These are phyloP conservation scores for Elsinoe arachidis DNA, from an alignment of 2,329 filamentous ascomycete genomes.

Conservation along the genomic window DNA sequence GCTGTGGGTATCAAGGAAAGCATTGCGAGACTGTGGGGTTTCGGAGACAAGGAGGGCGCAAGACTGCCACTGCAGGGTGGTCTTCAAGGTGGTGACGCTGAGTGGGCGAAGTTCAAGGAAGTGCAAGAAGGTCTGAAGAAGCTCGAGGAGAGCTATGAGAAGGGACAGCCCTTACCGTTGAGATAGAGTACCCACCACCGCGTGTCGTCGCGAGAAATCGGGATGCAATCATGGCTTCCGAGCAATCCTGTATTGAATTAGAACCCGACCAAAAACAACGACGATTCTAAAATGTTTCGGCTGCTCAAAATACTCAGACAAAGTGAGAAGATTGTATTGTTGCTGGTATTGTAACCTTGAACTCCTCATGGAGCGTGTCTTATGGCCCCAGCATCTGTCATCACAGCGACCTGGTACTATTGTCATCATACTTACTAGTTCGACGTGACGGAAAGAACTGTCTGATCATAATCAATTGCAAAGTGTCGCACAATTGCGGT, in stretches of 20 bases:
- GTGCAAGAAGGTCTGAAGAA: conserved; percentile 37
- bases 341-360: conserved; percentile 17
- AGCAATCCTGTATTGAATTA: neutral
- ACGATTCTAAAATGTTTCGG: neutral
- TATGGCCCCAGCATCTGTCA: conserved; percentile 19
- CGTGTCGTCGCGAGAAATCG: neutral
- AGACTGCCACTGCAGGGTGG: conserved; percentile 51
- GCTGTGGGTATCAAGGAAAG: conserved; percentile 60
- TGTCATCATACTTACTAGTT: neutral
- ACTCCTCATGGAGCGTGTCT: conserved; percentile 14
- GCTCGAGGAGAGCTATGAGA: conserved; percentile 31
- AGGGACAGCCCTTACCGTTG: conserved; percentile 1
- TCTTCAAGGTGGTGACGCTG: conserved; percentile 47
- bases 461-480: neutral
- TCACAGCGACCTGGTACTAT: conserved; percentile 6
- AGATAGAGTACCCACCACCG: conserved; percentile 11
- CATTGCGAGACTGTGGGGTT: conserved; percentile 48
- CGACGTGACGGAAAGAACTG: neutral
- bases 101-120: conserved; percentile 49
- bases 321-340: conserved; percentile 16
- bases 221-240: too few species aligned
- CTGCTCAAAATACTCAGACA: neutral
- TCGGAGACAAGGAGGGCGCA: conserved; percentile 52
- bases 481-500: too few species aligned
- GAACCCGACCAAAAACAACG: neutral